Base-by-base conservation (phyloP, 805 yeast species). In the Candida ponderosae region DNA sequence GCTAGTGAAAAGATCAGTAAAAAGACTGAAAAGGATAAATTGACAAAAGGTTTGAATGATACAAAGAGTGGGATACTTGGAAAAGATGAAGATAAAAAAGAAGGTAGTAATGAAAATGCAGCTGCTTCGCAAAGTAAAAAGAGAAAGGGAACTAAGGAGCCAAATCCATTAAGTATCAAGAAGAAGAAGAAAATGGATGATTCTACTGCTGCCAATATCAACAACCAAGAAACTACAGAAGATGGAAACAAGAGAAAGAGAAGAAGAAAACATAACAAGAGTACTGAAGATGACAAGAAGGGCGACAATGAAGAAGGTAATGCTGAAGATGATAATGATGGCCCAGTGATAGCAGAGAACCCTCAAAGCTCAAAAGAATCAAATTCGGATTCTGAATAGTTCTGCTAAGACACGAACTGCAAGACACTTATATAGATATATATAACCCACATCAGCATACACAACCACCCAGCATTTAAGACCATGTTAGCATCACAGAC, bases 161-260 rank as follows among this genome's bases (percentile, higher is more conserved):
- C 96, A 6, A 90, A 90, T 56, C 97, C 97, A 2, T 64, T 90
- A 49, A 88, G 97, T 63, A 66, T 87, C 36, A 88, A 86, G 63
- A 87, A 81, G 68, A 81, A 79, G 64, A 74, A 73, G 57, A 46
- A 44, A 11, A 38, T 46, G 15, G 52, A 37, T n/a, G 59, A 43
- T 10, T 48, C 41, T 18, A 42, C 41, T 23, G 39, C 34, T 14
- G 43, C 41, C 7, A 21, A 8, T 9, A 21, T 21, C 4, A 8
- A 21, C 24, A 29, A 34, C 18, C 38, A 48, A 37, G 29, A 40
- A 31, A 34, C 29, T 28, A 36, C 44, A 37, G 17, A 38, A 11
- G 39, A 24, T 3, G 40, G 34, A 13, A 42, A 47, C 37, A 44
- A 40, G 41, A 46, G 39, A 40, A 44, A 45, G 37, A 51, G 47